These are phyloP conservation scores for Agrocybe praecox DNA, from an alignment of 768 basidiomycete species.

Conservation along the genomic window DNA sequence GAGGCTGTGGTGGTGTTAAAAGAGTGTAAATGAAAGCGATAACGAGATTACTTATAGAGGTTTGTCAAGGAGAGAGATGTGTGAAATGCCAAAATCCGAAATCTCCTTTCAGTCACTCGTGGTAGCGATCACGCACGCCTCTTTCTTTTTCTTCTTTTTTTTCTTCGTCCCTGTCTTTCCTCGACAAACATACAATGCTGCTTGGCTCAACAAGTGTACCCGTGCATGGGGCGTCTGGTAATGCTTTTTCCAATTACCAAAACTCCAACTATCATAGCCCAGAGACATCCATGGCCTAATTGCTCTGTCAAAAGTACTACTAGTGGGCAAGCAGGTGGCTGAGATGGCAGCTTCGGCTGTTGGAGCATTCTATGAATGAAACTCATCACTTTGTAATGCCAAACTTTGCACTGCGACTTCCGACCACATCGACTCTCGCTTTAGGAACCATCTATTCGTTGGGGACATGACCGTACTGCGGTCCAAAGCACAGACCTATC, in stretches of 20 bases:
- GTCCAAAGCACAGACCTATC: neutral
- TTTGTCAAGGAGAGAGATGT: constrained; percentile 3
- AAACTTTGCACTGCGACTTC: too few species aligned
- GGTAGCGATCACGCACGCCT: neutral
- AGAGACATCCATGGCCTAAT: neutral
- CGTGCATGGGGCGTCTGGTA: too few species aligned
- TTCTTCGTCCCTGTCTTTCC: neutral
- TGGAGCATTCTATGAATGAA: too few species aligned
- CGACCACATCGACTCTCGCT: too few species aligned
- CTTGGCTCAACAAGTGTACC: too few species aligned
- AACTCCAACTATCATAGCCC: neutral
- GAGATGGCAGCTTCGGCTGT: too few species aligned
- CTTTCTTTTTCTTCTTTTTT: neutral
- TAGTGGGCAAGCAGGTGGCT: too few species aligned
- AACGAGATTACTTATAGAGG: neutral
- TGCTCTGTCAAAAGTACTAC: too few species aligned
- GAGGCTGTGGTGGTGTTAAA: constrained; percentile 4
- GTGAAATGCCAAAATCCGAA: neutral
- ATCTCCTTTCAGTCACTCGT: neutral
- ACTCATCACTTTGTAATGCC: too few species aligned
- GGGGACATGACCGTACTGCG: too few species aligned
- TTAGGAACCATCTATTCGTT: neutral
- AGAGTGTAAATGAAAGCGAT: constrained; percentile 5
- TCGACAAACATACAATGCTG: too few species aligned
- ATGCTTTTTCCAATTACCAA: neutral